Evolutionary conservation across 2,329 filamentous ascomycete species (phyloP).

Genomic region (Apiospora malaysiana): DNA sequence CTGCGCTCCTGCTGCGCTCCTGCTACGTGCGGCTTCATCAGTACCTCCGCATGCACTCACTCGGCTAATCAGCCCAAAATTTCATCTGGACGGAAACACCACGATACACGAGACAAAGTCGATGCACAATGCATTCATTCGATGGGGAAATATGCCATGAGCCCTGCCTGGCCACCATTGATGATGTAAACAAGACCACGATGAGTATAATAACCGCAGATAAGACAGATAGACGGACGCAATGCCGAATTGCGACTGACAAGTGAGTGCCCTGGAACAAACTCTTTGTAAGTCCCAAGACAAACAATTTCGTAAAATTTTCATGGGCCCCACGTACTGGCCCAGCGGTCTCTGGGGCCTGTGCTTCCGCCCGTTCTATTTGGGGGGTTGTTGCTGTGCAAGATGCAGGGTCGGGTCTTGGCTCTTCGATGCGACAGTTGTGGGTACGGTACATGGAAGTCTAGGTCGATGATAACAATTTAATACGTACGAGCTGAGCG

Average conservation of each 20-base stretch:
- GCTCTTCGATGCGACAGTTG: not conserved
- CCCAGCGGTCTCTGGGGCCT: conserved; percentile 8
- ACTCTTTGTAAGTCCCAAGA: conserved; percentile 36
- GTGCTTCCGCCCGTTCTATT: conserved; percentile 16
- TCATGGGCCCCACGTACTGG: conserved; percentile 23
- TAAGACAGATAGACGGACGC: not conserved
- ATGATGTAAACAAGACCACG: not conserved
- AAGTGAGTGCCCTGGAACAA: conserved; percentile 29
- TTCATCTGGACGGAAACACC: not conserved
- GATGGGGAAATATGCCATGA: conserved; percentile 4
- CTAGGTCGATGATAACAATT: too few species aligned
- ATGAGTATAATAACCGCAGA: not conserved
- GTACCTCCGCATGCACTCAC: too few species aligned
- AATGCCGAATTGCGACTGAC: not conserved
- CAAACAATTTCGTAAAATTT: conserved; percentile 44
- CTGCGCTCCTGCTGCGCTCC: too few species aligned
- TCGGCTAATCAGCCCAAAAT: too few species aligned
- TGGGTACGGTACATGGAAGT: not conserved
- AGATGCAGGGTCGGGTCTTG: conserved; percentile 10
- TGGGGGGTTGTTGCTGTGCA: conserved; percentile 9
- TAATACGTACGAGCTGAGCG: not conserved
- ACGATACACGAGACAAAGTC: not conserved
- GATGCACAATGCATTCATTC: not conserved
- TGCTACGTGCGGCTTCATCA: too few species aligned
- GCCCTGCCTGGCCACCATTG: not conserved